Evolutionary conservation across 2,329 filamentous ascomycete species (phyloP).

Genomic region (Mollisia scopiformis): DNA sequence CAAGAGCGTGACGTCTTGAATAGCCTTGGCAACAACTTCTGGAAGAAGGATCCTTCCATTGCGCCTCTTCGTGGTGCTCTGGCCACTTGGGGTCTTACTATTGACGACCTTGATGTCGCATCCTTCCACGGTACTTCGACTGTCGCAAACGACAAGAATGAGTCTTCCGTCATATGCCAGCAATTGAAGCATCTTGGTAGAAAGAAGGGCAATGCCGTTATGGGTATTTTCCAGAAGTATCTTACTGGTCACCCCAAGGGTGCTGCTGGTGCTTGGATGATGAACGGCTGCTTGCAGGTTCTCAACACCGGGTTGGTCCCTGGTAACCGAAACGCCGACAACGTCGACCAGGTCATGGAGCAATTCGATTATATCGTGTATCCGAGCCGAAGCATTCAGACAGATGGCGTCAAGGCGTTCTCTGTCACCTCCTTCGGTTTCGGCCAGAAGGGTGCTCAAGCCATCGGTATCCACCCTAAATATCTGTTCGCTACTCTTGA

Average conservation of each 20-base stretch:
- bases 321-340: constrained; percentile 97
- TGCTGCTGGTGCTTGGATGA: constrained; percentile 99
- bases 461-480: constrained; percentile 93
- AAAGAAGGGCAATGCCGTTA: constrained; percentile 91
- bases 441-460: constrained; percentile 97
- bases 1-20: constrained; percentile 93
- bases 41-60: constrained; percentile 93
- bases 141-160: constrained; percentile 99
- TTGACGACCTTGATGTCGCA: constrained; percentile 92
- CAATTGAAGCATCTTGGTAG: constrained; percentile 94
- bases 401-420: constrained; percentile 97
- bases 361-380: constrained; percentile 98
- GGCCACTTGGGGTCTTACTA: constrained; percentile 96
- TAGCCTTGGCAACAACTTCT: constrained; percentile 97
- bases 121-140: constrained; percentile 99
- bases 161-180: constrained; percentile 95
- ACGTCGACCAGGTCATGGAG: constrained; percentile 95
- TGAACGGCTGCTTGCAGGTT: constrained; percentile 96
- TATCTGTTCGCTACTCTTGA: constrained; percentile 96
- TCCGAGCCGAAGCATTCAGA: constrained; percentile 93
- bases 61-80: constrained; percentile 94
- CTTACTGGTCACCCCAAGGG: constrained; percentile 98
- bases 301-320: constrained; percentile 93
- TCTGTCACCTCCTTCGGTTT: constrained; percentile 99
- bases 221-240: constrained; percentile 99